Conservation (phyloP, 768 basidiomycete genomes). For the Gloeostereum incarnatum region DNA sequence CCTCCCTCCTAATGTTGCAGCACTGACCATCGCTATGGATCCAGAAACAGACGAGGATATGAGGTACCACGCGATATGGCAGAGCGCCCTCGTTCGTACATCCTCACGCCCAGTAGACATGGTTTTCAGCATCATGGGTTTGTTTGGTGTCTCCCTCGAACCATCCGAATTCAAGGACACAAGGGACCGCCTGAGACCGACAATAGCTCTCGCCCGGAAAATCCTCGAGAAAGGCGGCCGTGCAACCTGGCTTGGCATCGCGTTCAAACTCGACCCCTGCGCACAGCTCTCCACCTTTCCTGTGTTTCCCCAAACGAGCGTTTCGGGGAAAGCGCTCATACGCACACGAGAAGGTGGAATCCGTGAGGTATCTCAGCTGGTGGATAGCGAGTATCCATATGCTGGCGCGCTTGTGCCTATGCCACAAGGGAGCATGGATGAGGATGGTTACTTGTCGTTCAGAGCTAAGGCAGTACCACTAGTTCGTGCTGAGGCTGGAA, state of each 20-base stretch:
- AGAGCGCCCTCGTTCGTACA: constrained; percentile 1
- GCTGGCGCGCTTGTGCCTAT: not conserved
- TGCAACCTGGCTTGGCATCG: not conserved
- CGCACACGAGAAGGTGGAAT: not conserved
- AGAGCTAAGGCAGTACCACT: not conserved
- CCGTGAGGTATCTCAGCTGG: not conserved
- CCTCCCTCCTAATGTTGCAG: not conserved
- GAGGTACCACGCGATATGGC: constrained; percentile 2
- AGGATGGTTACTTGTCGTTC: not conserved
- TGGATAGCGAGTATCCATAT: not conserved
- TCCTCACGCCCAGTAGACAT: constrained; percentile 1
- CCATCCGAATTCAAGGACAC: not conserved
- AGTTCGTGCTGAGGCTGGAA: not conserved
- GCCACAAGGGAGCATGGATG: not conserved
- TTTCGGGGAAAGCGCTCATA: not conserved
- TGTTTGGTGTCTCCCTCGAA: constrained; percentile 2
- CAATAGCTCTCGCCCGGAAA: not conserved
- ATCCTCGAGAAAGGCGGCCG: not conserved
- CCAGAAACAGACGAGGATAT: not conserved
- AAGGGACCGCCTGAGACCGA: constrained; percentile 1
- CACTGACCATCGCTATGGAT: not conserved
- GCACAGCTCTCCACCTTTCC: not conserved
- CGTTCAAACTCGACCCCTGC: not conserved
- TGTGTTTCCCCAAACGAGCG: not conserved
- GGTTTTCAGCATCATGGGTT: constrained; percentile 4